phyloP scores from a whole-genome alignment of 1,139 yeast species.

The Ogataea hybrid region DNA sequence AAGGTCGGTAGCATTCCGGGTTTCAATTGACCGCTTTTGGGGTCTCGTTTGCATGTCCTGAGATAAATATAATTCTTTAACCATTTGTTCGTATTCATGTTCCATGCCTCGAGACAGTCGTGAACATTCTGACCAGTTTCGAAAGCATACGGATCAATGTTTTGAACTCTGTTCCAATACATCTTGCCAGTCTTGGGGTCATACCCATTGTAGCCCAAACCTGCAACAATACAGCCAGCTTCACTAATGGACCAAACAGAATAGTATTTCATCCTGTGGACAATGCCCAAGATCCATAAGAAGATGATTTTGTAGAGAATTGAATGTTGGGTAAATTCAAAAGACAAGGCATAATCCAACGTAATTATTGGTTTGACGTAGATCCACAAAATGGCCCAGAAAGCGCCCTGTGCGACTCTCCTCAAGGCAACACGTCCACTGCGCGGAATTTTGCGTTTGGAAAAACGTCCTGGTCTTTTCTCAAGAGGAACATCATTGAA shows the following conservation, averaged over 20 bases:
- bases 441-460: constrained; percentile 72
- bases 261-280: constrained; percentile 80
- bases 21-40: constrained; percentile 39
- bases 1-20: constrained; percentile 88
- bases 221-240: constrained; percentile 91
- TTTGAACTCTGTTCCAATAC: constrained; percentile 88
- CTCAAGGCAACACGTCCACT: constrained; percentile 70
- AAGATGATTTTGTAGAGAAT: constrained; percentile 61
- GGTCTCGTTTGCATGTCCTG: constrained; percentile 71
- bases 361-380: constrained; percentile 48
- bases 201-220: constrained; percentile 90
- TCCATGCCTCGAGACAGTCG: constrained; percentile 89
- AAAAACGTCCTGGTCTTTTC: constrained; percentile 56
- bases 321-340: constrained; percentile 41
- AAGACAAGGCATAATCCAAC: constrained; percentile 48
- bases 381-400: constrained; percentile 73
- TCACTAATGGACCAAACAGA: constrained; percentile 97
- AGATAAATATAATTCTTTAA: constrained; percentile 84
- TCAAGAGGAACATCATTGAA: constrained; percentile 75
- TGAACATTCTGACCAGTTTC: constrained; percentile 92
- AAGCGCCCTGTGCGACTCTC: constrained; percentile 67
- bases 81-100: constrained; percentile 97
- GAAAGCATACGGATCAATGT: constrained; percentile 75
- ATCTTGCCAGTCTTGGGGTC: constrained; percentile 59
- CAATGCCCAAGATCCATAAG: constrained; percentile 67